Base-by-base conservation (phyloP, 768 basidiomycete genomes). In the Fibroporia radiculosa region DNA sequence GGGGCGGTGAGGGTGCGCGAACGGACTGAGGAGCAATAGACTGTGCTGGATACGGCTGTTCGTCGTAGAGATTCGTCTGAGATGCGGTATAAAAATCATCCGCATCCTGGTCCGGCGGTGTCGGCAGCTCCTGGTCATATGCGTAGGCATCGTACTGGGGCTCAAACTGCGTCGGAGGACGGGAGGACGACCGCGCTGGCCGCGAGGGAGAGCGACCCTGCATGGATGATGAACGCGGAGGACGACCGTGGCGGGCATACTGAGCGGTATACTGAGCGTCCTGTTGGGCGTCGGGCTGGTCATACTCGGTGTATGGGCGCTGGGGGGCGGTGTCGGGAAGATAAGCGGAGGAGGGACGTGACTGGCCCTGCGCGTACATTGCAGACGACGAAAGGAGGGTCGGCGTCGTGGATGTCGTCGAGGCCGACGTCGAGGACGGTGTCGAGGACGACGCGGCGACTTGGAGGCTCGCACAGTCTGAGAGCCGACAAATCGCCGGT, bases 1-100 rank as follows among this genome's bases (percentile, higher is more conserved):
- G 68, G 23, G 80, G 72, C 0, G 83, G 82, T 0, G 85, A 85
- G 11, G 82, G 78, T 0, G 78, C 77, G 24, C 82, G 77, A 48
- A 79, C 60, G 16, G 59, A 60, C 52, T 60, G 58, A n/a, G 56
- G 54, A 27, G 56, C 47, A 26, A 56, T 29, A 24, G 56, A 57
- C 20, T 45, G 42, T 16, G 55, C 45, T 13, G 50, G 18, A 33
- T 48, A 50, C 7, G 42, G 45, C 41, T 50, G 51, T 16, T 32
- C 40, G 16, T 52, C 54, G 13, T 45, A 35, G 42, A 48, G 50
- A 47, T 58, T 52, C 28, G 49, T 42, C 42, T 58, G 59, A 16
- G 56, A 55, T 7, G 55, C 52, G 27, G 56, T 46, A 45, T 56
- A 60, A 45, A 60, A 60, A 48, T 60, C 59, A 36, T 55, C 51